These are phyloP conservation scores for Stachybotrys elegans DNA, from an alignment of 2,329 filamentous ascomycete species.

Conservation along the genomic window DNA sequence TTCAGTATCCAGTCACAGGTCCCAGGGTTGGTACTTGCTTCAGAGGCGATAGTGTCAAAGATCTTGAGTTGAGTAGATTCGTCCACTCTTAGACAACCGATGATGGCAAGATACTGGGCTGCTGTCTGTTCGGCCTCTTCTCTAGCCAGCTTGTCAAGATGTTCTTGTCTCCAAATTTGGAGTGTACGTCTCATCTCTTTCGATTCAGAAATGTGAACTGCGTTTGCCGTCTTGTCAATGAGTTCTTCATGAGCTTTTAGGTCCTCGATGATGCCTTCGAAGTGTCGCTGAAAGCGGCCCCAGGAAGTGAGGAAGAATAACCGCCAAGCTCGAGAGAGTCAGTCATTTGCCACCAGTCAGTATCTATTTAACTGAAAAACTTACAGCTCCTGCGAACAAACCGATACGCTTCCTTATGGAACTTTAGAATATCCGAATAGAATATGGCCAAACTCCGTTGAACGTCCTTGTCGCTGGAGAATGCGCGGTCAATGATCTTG, in stretches of 20 bases:
- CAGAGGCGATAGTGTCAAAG: too few species aligned
- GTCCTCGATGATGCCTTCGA: conserved; percentile 27
- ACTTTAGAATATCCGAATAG: conserved; percentile 43
- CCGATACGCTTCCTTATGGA: conserved; percentile 40
- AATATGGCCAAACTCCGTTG: conserved; percentile 35
- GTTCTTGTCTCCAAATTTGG: too few species aligned
- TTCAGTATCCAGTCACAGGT: too few species aligned
- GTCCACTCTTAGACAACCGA: too few species aligned
- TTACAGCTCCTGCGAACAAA: conserved; percentile 32
- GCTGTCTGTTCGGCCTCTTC: too few species aligned
- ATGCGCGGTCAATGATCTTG: conserved; percentile 23
- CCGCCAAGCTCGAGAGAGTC: conserved; percentile 24
- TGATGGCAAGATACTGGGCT: too few species aligned
- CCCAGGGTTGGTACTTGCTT: too few species aligned
- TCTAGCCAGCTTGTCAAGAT: too few species aligned
- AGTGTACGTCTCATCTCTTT: too few species aligned
- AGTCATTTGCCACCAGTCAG: too few species aligned
- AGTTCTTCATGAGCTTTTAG: conserved; percentile 22
- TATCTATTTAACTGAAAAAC: too few species aligned
- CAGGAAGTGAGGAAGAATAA: conserved; percentile 29
- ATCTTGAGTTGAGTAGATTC: too few species aligned
- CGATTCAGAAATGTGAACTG: conserved; percentile 19
- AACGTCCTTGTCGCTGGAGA: conserved; percentile 25
- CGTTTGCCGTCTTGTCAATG: conserved; percentile 27
- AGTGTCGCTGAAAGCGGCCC: conserved; percentile 30